Evolutionary conservation across 2,329 filamentous ascomycete species (phyloP), one percentile per base, ranked within the genome.

Genomic region (Colletotrichum ledebouriae): DNA sequence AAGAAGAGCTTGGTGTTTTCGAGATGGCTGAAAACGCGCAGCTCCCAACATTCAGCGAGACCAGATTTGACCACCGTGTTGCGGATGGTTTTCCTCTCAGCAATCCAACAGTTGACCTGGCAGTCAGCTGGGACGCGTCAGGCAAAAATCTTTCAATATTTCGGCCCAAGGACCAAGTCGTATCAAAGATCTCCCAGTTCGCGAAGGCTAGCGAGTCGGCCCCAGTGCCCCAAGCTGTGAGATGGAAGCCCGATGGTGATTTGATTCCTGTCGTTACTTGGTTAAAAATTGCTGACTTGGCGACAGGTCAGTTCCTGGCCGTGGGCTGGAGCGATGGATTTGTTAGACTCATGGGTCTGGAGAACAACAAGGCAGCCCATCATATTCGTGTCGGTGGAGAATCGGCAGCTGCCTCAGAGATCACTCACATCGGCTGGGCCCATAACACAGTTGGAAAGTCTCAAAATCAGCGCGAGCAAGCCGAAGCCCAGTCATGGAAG

Each of bases 21-120:
- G 34, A 44, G 41, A 75, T 74, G 70, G 67, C 75, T 68, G 73
- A 75, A 71, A 66, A 71, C 58, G 73, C 74, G 67, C 70, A 79
- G 70, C 81, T 89, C 69, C 72, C 81, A 71, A 81, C 86, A 52
- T 78, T 86, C 71, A 86, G 86, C 78, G 85, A 90, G 75, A 89
- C 87, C 72, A 81, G 82, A 71, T 84, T 91, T 69, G 83, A 86
- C 58, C 80, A 84, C 52, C 83, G 84, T 25, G 84, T 89, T 22
- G 83, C 87, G 42, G 80, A 84, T 41, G 82, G 84, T 53, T 86
- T 91, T 58, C 84, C 95, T 39, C 86, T 90, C 29, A 93, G 92
- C 78, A 97, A 94, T 78, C 93, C 94, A 15, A 91, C 90, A 9
- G 92, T 97, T 82, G 93, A 98, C 79, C 85, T 98, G 52, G 85